Base-by-base conservation (phyloP, 352 stramenopile genomes). In the Globisporangium yorkense region DNA sequence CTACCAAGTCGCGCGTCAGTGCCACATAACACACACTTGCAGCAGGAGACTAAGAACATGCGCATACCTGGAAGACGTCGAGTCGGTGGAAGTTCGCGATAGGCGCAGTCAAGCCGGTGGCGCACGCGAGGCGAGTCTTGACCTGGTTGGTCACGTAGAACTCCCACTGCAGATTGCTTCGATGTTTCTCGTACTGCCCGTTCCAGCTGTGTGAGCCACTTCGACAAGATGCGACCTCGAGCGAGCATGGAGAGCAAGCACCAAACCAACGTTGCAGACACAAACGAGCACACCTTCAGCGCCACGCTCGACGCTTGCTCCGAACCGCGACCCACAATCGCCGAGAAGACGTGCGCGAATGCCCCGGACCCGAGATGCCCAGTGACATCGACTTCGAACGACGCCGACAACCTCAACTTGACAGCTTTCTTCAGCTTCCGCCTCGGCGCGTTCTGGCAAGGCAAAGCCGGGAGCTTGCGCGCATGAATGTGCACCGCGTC, bases 311-410 rank as follows among this genome's bases (percentile, higher is more conserved):
- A 59, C 24, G 53, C 63, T 2, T 37, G 58, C 33, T 66, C 65
- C 12, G 44, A 68, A 27, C 62, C 18, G 15, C 73, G 65, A 21
- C 65, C 44, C 47, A 80, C 51, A 21, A 65, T 77, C 5, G 70
- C 80, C 33, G 80, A 81, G 53, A 87, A 94, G 0, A 94, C 84
- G 58, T 75, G 72, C 12, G 84, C 82, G 58, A 92, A 94, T 16
- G 78, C 80, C 27, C 84, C 84, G 29, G 82, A 81, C 29, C 84
- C 84, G 8, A 94, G 65, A 39, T 88, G 63, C 7, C 79, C 79
- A 24, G 79, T 61, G 2, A 87, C 63, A 45, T 88, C 54, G 35
- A 84, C 47, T 35, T 52, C 59, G 33, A 77, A 56, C 24, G 66
- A 68, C 8, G 63, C 15, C 37, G 72, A 70, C 18, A 78, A 40